phyloP scores from a whole-genome alignment of 2,329 filamentous ascomycete genomes.

The Phaeoacremonium minimum region DNA sequence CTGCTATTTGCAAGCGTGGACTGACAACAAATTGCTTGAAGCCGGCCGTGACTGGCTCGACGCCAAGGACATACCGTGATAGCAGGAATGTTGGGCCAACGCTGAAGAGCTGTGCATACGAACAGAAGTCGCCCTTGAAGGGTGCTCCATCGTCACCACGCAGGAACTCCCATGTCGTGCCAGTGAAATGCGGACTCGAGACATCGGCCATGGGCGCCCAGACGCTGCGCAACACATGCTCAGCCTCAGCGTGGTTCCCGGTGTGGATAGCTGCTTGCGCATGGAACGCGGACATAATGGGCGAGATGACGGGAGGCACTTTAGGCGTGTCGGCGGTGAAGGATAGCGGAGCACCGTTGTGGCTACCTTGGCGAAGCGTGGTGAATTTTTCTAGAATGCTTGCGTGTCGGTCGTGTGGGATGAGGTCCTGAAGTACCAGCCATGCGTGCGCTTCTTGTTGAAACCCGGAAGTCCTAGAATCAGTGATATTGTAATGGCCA shows the following conservation, averaged over 20 bases:
- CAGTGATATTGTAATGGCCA: neutral
- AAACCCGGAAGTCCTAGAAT: neutral
- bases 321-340: neutral
- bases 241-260: neutral
- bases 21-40: neutral
- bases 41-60: neutral
- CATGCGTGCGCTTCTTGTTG: neutral
- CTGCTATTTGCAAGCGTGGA: neutral
- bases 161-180: neutral
- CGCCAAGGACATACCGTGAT: neutral
- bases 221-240: neutral
- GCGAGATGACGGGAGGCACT: neutral
- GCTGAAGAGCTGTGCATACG: neutral
- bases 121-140: neutral
- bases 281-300: neutral
- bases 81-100: neutral
- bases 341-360: neutral
- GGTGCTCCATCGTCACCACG: neutral
- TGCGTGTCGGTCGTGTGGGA: neutral
- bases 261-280: neutral
- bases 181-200: neutral
- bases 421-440: neutral
- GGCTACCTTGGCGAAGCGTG: neutral
- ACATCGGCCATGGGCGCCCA: neutral
- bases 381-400: neutral